Evolutionary conservation across 208 protist genomes (phyloP), one percentile per base, ranked within the genome.

Genomic region (Trypanosoma cruzi): DNA sequence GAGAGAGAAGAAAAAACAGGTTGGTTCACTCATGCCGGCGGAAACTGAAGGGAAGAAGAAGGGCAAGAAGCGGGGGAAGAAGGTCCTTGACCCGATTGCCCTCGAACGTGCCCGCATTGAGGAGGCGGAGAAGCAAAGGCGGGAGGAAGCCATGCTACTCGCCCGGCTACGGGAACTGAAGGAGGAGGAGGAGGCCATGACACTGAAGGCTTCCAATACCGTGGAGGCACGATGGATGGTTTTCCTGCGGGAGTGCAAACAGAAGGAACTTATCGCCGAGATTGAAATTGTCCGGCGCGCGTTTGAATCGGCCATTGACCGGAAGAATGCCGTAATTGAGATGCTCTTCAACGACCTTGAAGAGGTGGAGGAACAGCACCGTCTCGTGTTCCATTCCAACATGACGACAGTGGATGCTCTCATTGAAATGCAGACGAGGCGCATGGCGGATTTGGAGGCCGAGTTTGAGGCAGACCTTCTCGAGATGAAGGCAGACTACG

Each of bases 301-400:
- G 16, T 97, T 98, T 64, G 95, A 98, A 63, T 68, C 85, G 28
- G 80, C 89, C 29, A 85, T 98, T 20, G 97, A 98, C 75, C 79
- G 95, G 31, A 98, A 98, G 71, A 93, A 98, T 58, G 89, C 95
- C 10, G 82, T 95, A 10, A 92, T 98, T 58, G 69, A 92, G 50
- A 88, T 94, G 70, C 88, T 98, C 13, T 88, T 94, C 32, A 48
- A 71, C 2, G 93, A 98, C 54, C 69, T 98, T 13, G 86, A 92
- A 11, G 95, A 98, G 49, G 85, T 80, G 0, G 97, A 98, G 84
- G 93, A 98, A 60, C 97, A 99, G 87, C 97, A 97, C 58, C 73
- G 83, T 5, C 85, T 92, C 55, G 89, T 93, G 0, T 93, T 97
- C 55, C 85, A 92, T 2, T 86, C 94, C 14, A 96, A 99, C 68